Evolutionary conservation across 1,284 basidiomycete species (phyloP), one percentile per base, ranked within the genome.

Genomic region (Sanghuangporus baumii): DNA sequence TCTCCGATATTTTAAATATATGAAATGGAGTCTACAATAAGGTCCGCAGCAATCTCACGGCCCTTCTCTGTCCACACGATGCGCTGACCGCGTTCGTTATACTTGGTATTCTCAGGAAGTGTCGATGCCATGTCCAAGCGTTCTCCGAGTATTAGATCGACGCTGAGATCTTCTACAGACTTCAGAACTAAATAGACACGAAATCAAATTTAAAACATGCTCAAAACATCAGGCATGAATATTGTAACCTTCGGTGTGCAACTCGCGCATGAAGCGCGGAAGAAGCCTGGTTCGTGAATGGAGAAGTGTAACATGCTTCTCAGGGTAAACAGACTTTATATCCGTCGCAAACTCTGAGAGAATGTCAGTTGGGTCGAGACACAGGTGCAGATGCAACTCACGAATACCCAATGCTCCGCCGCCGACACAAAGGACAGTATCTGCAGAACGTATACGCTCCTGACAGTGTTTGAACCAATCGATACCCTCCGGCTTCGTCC

Each of bases 361-460:
- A 43, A 47, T 60, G 46, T 14, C 20, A 47, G 52, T 54, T 34
- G 50, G 16, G 52, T 14, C 18, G 71, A 9, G 18, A 23, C 18
- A 64, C 4, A 26, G 11, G 12, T 54, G 20, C 20, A 16, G 18
- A 55, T 6, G 8, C 37, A 5, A 73, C 84, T 71, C 68, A 86
- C 85, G 85, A 56, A 87, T 81, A 43, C 85, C 85, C 38, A 87
- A 75, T 3, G 85, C 83, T 6, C 85, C 85, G 3, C 85, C 85
- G 9, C 85, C 85, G 5, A 86, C 81, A 20, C 86, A 78, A 6
- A 86, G 75, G 4, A 86, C 76, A 46, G 74, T 81, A 1, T 70
- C 71, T 0, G 82, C 75, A 0, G 68, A 72, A 55, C 79, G 74
- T 40, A 86, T 74, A 5, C 75, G 68, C 46, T 71, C 71, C 66